Base-by-base conservation (phyloP, 2,329 filamentous ascomycete species). In the Colletotrichum acutatum region DNA sequence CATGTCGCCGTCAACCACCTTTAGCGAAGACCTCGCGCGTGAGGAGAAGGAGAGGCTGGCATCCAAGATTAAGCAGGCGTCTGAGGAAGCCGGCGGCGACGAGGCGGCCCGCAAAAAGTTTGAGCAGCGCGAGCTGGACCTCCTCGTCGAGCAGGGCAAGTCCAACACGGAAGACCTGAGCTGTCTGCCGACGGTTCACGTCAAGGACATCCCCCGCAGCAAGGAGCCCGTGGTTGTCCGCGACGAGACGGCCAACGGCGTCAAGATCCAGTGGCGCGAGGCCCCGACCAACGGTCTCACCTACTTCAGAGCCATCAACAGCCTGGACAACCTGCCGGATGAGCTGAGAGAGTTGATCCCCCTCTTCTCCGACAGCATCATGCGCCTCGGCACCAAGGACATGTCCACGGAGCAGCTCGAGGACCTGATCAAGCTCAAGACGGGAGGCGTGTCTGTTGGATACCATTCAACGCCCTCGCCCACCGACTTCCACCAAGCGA, bases 361-460 rank as follows among this genome's bases (percentile, higher is more conserved):
- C 0, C 85, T 99, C 0, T 98, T 98, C 80, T 95, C 94, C 16
- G 95, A 98, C 79, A 92, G 94, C 49, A 92, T 99, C 74, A 97
- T 98, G 93, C 93, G 97, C 24, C 89, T 99, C 9, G 97, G 97
- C 16, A 99, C 96, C 2, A 93, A 93, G 77, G 90, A 92, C 72
- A 94, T 94, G 87, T 91, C 92, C 0, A 98, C 98, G 93, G 97
- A 98, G 81, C 92, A 98, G 81, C 90, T 98, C 64, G 97, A 99
- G 82, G 97, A 98, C 79, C 84, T 95, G 68, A 98, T 99, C 82
- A 98, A 98, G 82, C 88, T 98, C 34, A 97, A 97, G 85, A 98
- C 97, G 1, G 97, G 97, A 24, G 97, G 97, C 11, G 90, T 99
- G 49, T 94, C 92, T 3, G 91, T 97, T 19, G 92, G 93, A 1